Evolutionary conservation across 371 early-diverging fungal species (phyloP).

Genomic region (Mucor saturninus): DNA sequence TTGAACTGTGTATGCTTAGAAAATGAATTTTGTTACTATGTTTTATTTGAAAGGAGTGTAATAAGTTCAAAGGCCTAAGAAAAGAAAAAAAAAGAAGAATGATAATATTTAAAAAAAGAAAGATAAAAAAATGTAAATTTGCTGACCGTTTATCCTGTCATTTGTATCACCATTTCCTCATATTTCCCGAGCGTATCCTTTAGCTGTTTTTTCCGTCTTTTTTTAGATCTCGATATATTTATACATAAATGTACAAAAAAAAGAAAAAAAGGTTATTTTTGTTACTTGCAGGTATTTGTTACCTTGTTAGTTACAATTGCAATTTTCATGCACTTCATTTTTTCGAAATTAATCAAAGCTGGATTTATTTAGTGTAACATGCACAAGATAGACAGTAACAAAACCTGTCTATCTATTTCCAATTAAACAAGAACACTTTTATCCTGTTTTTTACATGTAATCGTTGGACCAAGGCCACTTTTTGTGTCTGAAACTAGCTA

Average conservation of each 20-base stretch:
- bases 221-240: not conserved
- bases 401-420: too few relatives aligned
- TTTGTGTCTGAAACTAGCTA: too few relatives aligned
- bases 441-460: too few relatives aligned
- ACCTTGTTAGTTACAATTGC: not conserved
- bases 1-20: too few relatives aligned
- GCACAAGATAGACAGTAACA: too few relatives aligned
- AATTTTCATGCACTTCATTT: not conserved
- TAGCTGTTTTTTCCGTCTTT: conserved; percentile 8
- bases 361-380: not conserved
- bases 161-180: conserved; percentile 12
- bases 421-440: too few relatives aligned
- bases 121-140: not conserved
- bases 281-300: not conserved
- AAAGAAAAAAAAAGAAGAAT: not conserved
- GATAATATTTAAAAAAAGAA: not conserved
- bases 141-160: conserved; percentile 19
- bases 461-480: too few relatives aligned
- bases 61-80: not conserved
- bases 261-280: not conserved
- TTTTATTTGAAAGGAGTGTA: not conserved
- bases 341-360: not conserved
- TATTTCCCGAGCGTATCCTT: conserved; percentile 10
- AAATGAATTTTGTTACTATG: not conserved
- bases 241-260: too few relatives aligned